phyloP scores from a whole-genome alignment of 1,284 basidiomycete genomes.

The Moesziomyces globuligerus region DNA sequence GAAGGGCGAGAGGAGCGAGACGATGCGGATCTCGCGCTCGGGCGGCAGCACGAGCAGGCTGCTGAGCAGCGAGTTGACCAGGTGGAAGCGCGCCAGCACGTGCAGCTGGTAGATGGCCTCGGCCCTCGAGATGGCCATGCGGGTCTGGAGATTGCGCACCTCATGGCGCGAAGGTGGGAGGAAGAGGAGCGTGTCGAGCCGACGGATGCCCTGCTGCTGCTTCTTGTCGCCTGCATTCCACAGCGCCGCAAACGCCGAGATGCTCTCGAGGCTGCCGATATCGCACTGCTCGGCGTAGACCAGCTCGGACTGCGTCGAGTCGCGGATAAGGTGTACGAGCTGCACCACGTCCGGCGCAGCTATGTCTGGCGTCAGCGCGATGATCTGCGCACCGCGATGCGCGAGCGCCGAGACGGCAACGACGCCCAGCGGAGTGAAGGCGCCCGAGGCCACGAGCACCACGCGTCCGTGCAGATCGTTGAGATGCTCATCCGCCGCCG shows the following conservation, averaged over 20 bases:
- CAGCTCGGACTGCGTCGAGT: slow-evolving; percentile 53
- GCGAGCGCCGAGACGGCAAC: slow-evolving; percentile 53
- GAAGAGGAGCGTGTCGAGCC: slow-evolving; percentile 29
- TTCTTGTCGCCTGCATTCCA: slow-evolving; percentile 56
- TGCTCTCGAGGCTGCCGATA: slow-evolving; percentile 31
- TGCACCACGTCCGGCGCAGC: slow-evolving; percentile 36
- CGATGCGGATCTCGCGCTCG: slow-evolving; percentile 56
- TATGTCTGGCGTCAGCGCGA: slow-evolving; percentile 48
- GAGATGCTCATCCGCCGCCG: slow-evolving; percentile 7
- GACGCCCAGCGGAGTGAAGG: slow-evolving; percentile 55
- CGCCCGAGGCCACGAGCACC: slow-evolving; percentile 50
- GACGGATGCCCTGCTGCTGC: slow-evolving; percentile 18
- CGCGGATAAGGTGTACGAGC: slow-evolving; percentile 53
- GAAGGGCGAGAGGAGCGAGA: slow-evolving; percentile 56
- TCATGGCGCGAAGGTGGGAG: slow-evolving; percentile 17
- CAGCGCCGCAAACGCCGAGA: slow-evolving; percentile 47
- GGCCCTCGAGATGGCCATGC: background rate
- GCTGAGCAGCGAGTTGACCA: slow-evolving; percentile 57
- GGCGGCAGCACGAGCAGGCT: slow-evolving; percentile 54
- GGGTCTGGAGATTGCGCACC: slow-evolving; percentile 1
- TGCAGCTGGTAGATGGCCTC: slow-evolving; percentile 37
- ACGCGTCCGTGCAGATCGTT: slow-evolving; percentile 47
- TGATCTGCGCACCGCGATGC: slow-evolving; percentile 57
- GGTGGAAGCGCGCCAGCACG: slow-evolving; percentile 54
- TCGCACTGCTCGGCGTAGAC: slow-evolving; percentile 64